phyloP scores from a whole-genome alignment of 164 flowering plant genomes.

The Cinnamomum micranthum region DNA sequence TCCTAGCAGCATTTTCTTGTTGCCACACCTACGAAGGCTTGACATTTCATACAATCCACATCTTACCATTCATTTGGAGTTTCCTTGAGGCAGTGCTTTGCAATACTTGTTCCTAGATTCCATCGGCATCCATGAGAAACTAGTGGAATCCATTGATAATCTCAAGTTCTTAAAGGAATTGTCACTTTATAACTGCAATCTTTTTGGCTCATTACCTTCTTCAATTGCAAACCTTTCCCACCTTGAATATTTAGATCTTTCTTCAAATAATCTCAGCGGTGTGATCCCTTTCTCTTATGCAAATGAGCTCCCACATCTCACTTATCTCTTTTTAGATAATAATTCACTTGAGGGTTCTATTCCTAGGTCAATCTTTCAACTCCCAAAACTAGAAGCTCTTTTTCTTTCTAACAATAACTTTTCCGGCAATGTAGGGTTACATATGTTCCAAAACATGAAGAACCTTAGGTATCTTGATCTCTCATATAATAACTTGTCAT shows the following conservation, averaged over 20 bases:
- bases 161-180: constrained; percentile 24
- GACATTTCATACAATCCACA: constrained; percentile 19
- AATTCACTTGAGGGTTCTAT: neutral
- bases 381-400: neutral
- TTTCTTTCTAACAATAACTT: neutral
- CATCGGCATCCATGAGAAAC: neutral
- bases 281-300: neutral
- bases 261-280: neutral
- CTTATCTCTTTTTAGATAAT: rapidly evolving
- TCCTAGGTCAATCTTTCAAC: neutral
- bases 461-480: neutral
- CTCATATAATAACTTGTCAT: neutral
- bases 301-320: neutral
- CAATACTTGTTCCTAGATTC: neutral
- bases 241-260: neutral
- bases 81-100: constrained; percentile 16
- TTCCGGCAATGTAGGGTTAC: neutral
- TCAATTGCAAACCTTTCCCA: constrained; percentile 17
- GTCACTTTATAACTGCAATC: constrained; percentile 19
- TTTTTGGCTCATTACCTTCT: constrained; percentile 36
- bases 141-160: constrained; percentile 9
- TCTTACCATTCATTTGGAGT: constrained; percentile 22
- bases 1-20: constrained; percentile 21
- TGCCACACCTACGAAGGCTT: constrained; percentile 19
- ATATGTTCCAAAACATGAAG: neutral